A percentile compares a stretch with the other conserved stretches of the same genome.
These are phyloP conservation scores for Beauveria pseudobassiana DNA, from an alignment of 2,329 filamentous ascomycete species.

Conservation along the genomic window DNA sequence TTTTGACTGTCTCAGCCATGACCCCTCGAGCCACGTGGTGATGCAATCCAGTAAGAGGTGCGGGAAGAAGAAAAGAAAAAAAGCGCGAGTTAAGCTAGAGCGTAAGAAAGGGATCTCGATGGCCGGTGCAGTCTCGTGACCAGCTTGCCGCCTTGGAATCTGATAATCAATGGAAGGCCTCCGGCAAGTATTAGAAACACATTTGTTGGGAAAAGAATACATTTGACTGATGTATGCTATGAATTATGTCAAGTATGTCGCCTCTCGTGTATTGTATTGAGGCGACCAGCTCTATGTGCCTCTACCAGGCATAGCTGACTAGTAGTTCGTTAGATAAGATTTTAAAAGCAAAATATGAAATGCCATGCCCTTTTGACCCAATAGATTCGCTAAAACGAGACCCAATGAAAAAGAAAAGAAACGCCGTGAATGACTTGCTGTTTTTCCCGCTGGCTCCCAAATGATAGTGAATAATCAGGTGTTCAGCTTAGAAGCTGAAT, in stretches of 20 bases:
- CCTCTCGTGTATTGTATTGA: neutral
- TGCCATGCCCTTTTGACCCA: neutral
- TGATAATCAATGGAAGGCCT: neutral
- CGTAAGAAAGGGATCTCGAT: neutral
- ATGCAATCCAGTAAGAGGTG: neutral
- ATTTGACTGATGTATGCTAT: neutral
- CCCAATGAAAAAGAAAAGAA: neutral
- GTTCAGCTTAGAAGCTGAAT: conserved; percentile 39
- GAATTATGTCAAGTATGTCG: neutral
- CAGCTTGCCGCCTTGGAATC: neutral
- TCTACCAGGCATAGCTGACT: neutral
- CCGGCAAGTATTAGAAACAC: no score
- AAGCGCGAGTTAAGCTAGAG: neutral
- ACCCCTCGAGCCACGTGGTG: neutral
- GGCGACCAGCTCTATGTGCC: neutral
- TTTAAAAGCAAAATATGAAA: neutral
- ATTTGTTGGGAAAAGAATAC: neutral
- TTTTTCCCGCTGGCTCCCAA: neutral
- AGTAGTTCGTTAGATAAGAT: no score
- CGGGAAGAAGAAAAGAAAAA: neutral
- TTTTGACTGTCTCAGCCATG: neutral
- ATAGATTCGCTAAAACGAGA: neutral
- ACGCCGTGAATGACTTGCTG: conserved; percentile 4
- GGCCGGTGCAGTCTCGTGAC: no score
- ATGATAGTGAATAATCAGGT: neutral